Conservation (phyloP, 768 basidiomycete species). For the Suillus tomentosus region DNA sequence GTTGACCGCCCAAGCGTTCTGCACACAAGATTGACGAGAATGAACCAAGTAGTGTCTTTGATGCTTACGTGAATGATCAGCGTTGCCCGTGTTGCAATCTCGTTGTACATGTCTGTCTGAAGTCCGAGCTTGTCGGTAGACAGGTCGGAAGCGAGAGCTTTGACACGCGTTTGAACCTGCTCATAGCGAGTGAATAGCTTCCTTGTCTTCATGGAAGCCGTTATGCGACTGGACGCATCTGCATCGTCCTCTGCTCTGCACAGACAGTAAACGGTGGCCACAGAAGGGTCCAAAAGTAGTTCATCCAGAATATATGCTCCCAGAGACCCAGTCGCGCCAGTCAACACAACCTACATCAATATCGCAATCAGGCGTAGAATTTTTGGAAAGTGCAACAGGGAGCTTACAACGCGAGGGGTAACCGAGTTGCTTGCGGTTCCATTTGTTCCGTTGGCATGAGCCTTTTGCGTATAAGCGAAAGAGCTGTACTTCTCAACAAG, state of each 20-base stretch:
- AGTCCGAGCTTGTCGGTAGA: constrained; percentile 45
- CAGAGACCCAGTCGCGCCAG: constrained; percentile 55
- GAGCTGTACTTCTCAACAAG: constrained; percentile 47
- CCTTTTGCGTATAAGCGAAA: constrained; percentile 12
- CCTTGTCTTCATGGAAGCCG: constrained; percentile 43
- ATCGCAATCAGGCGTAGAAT: neutral
- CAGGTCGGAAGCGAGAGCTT: constrained; percentile 46
- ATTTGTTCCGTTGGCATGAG: constrained; percentile 13
- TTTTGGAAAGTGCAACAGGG: constrained; percentile 19
- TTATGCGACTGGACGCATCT: constrained; percentile 43
- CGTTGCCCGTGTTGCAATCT: constrained; percentile 39
- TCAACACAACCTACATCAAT: constrained; percentile 38
- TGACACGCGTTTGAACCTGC: constrained; percentile 30
- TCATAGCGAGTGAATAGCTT: constrained; percentile 27
- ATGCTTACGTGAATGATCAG: constrained; percentile 46
- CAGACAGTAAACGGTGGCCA: constrained; percentile 49
- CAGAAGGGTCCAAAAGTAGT: constrained; percentile 37
- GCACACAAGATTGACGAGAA: neutral
- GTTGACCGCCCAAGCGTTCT: constrained; percentile 63
- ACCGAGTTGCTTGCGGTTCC: constrained; percentile 16
- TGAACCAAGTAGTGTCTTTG: neutral
- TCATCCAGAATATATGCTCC: constrained; percentile 55
- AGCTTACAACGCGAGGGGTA: neutral
- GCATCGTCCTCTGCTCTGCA: constrained; percentile 49
- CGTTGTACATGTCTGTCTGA: constrained; percentile 35